Base-by-base conservation (phyloP, 2,329 filamentous ascomycete species). In the Clarireedia hainanense region DNA sequence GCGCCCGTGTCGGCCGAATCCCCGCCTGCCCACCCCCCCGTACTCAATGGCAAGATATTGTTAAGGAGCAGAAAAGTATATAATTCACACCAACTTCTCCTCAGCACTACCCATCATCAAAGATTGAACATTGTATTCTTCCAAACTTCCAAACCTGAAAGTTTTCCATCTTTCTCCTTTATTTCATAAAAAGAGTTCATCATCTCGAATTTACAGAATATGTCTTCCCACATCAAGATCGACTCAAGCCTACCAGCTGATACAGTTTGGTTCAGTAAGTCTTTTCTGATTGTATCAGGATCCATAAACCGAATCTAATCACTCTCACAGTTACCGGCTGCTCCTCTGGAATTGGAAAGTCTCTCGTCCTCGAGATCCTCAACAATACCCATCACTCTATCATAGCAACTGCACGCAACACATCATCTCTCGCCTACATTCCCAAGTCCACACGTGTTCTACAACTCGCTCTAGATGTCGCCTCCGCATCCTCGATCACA, bases 361-460 rank as follows among this genome's bases (percentile, higher is more conserved):
- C 68, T 4, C 61, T 78, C 27, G 71, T 71, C 17, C 61, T 62
- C 17, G 61, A 69, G 36, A 63, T 76, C 46, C 64, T 60, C 52
- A 67, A 72, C 27, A 64, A 70, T 1, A 61, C 58, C 20, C 42
- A n/a, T 4, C 68, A 76, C 37, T 70, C 71, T 42, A 60, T 79
- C 3, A 67, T 78, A 15, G 75, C 74, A 2, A 78, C 75, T 1
- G 76, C 76, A n/a, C 73, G 76, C n/a, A 72, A 75, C 23, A 60
- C 65, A 0, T 52, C 67, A 0, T 58, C 66, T 14, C 71, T 80
- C 1, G 65, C 69, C 1, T 70, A 68, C 55, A 67, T 78, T 14
- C 69, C 73, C 0, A 61, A 69, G 10, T 53, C 49, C 4, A 42
- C 63, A 45, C 70, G 69, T 40, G 60, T 77, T 20, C 69, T 79